A percentile compares a stretch with the other conserved stretches of the same genome.
These are phyloP conservation scores for Thielaviopsis punctulata DNA, from an alignment of 2,329 filamentous ascomycete species.

Conservation along the genomic window DNA sequence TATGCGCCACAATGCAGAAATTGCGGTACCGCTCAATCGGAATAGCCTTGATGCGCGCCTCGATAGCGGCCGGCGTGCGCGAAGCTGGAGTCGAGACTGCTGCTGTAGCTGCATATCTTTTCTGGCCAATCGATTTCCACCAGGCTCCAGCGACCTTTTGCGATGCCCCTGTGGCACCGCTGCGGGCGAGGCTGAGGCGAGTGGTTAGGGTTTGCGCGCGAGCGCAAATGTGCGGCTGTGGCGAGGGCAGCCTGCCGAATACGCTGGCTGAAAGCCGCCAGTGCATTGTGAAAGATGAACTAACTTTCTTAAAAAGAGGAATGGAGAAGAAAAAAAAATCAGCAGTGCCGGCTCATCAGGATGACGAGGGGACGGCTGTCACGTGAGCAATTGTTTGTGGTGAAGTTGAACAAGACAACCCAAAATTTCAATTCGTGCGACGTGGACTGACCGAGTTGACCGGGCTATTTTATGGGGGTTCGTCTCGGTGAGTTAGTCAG, in stretches of 20 bases:
- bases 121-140: slow-evolving; percentile 1
- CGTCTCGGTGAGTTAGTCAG: background rate
- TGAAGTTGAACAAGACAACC: background rate
- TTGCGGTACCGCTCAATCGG: slow-evolving; percentile 73
- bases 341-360: background rate
- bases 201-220: background rate
- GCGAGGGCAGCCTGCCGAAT: slow-evolving; percentile 7
- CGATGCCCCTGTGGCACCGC: background rate
- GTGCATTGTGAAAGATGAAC: slow-evolving; percentile 2
- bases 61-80: slow-evolving; percentile 19
- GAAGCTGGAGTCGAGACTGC: slow-evolving; percentile 8
- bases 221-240: background rate
- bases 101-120: slow-evolving; percentile 5
- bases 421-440: slow-evolving; percentile 3
- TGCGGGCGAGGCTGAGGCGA: background rate
- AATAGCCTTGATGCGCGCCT: slow-evolving; percentile 51
- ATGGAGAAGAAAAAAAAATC: background rate
- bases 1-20: slow-evolving; percentile 97
- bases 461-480: background rate
- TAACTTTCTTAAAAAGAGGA: background rate
- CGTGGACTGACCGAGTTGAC: slow-evolving; percentile 6
- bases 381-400: background rate
- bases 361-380: background rate
- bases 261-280: slow-evolving; percentile 10
- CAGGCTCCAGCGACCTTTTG: background rate